These are phyloP conservation scores for Trapa bicornis DNA, from an alignment of 345 rosid species.

Conservation along the genomic window DNA sequence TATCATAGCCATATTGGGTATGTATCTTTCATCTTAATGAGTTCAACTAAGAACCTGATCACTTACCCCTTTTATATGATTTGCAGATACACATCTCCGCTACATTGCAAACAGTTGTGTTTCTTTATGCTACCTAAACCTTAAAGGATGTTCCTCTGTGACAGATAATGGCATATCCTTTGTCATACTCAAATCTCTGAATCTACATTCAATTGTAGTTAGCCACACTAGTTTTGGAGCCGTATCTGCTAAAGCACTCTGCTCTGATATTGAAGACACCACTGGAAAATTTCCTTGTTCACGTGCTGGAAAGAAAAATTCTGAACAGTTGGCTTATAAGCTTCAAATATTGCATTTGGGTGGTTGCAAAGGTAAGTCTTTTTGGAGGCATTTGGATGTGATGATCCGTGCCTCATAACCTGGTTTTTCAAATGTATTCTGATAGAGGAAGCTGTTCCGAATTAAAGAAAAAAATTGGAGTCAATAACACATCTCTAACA, in stretches of 20 bases:
- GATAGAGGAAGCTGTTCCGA: neutral
- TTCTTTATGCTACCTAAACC: slow-evolving; percentile 45
- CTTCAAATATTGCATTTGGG: slow-evolving; percentile 65
- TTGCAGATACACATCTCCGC: slow-evolving; percentile 47
- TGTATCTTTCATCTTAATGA: neutral
- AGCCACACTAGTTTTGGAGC: slow-evolving; percentile 62
- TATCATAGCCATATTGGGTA: neutral
- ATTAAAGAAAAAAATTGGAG: no score
- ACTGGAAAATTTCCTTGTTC: slow-evolving; percentile 15
- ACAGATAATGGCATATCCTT: slow-evolving; percentile 59
- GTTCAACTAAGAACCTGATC: neutral
- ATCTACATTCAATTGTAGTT: slow-evolving; percentile 47
- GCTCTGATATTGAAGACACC: slow-evolving; percentile 9
- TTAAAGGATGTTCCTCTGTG: slow-evolving; percentile 54
- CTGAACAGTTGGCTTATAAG: slow-evolving; percentile 28
- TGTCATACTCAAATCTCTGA: slow-evolving; percentile 32
- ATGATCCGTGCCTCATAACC: neutral
- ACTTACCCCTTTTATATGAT: slow-evolving; percentile 7
- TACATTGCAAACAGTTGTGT: slow-evolving; percentile 29
- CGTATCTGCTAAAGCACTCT: slow-evolving; percentile 47
- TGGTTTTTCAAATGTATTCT: neutral
- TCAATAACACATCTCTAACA: no score
- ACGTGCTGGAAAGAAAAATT: slow-evolving; percentile 16
- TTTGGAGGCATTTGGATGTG: neutral
- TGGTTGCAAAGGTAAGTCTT: slow-evolving; percentile 54